These are phyloP conservation scores for Acacia melanoxylon DNA, from an alignment of 306 rosid genomes.

Conservation along the genomic window DNA sequence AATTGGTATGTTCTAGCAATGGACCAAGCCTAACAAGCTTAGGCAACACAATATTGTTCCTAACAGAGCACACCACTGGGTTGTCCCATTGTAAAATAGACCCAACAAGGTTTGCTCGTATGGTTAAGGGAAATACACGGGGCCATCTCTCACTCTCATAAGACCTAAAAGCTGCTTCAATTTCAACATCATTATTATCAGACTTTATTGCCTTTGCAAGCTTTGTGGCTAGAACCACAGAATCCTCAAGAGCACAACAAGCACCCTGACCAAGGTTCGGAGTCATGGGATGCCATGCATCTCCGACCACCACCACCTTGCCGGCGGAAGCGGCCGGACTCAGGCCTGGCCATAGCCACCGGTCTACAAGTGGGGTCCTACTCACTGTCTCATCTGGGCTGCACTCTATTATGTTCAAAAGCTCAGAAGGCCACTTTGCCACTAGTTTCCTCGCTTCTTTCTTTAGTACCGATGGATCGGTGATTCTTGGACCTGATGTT, in stretches of 20 bases:
- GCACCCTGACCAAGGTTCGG: conserved; percentile 98
- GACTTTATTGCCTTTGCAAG: conserved; percentile 60
- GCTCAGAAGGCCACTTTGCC: conserved; percentile 61
- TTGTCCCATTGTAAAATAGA: conserved; percentile 77
- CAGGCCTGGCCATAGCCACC: conserved; percentile 85
- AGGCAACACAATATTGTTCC: conserved; percentile 73
- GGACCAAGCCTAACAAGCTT: conserved; percentile 73
- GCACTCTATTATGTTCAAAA: conserved; percentile 52
- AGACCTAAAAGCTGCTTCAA: conserved; percentile 63
- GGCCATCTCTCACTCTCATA: conserved; percentile 79
- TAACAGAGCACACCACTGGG: conserved; percentile 63
- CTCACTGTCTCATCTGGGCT: conserved; percentile 68
- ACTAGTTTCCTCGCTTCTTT: conserved; percentile 67
- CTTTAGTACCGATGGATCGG: conserved; percentile 52
- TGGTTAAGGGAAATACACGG: conserved; percentile 68
- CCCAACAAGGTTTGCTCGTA: conserved; percentile 80
- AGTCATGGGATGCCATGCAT: conserved; percentile 98
- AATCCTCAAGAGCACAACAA: conserved; percentile 90
- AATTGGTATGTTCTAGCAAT: conserved; percentile 70
- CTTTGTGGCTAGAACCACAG: conserved; percentile 64
- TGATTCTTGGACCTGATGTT: conserved; percentile 64
- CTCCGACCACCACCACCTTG: conserved; percentile 78
- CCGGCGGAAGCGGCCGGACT: conserved; percentile 71
- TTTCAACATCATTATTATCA: neutral
- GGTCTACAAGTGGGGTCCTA: conserved; percentile 74